A percentile compares a stretch with the other conserved stretches of the same genome.
Conservation (phyloP, 441 rosid species). For the Corymbia calophylla region DNA sequence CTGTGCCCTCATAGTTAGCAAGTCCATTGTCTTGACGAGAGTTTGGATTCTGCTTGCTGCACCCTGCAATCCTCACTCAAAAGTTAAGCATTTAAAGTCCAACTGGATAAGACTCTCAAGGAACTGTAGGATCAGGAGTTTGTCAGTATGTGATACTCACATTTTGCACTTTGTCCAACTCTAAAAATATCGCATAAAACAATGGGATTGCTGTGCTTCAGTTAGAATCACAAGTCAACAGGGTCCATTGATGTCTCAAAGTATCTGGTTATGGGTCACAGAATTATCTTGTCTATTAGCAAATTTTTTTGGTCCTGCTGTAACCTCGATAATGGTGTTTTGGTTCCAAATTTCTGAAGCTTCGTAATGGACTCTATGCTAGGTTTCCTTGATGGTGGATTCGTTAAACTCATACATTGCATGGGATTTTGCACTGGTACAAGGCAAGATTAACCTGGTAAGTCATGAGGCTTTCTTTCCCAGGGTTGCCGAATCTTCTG, state of each 20-base stretch:
- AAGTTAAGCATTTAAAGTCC: neutral
- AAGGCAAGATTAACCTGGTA: slow-evolving; percentile 85
- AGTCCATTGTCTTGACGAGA: neutral
- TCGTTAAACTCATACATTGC: slow-evolving; percentile 85
- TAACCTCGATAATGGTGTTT: neutral
- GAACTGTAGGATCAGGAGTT: neutral
- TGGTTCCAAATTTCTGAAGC: neutral
- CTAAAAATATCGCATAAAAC: neutral
- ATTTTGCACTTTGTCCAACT: neutral
- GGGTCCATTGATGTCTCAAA: neutral
- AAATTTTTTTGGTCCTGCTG: neutral
- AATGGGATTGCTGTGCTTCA: neutral
- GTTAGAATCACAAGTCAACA: neutral
- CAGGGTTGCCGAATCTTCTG: neutral
- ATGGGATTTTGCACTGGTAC: slow-evolving; percentile 90
- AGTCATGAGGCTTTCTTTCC: neutral
- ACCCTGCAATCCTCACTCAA: neutral
- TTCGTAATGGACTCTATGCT: neutral
- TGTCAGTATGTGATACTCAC: neutral
- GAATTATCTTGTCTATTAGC: neutral
- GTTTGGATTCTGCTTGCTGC: neutral
- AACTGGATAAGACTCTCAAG: neutral
- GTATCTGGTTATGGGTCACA: neutral
- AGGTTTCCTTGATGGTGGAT: slow-evolving; percentile 79
- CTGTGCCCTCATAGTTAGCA: neutral